Base-by-base conservation (phyloP, 768 basidiomycete genomes). In the Mycena vitilis region DNA sequence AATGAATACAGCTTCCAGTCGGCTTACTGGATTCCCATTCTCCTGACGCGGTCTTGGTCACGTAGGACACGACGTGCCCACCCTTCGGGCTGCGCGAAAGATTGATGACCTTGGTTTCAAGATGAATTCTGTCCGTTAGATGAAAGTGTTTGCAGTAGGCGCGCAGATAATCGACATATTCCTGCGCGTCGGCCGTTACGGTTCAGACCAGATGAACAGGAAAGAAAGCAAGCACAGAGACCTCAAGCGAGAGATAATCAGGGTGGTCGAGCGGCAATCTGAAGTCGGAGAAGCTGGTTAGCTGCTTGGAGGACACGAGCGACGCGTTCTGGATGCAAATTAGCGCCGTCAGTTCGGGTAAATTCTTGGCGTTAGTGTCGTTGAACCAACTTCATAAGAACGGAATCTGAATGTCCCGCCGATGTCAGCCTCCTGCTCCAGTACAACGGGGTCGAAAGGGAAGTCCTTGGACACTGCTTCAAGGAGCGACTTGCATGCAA, bases 231-330 rank as follows among this genome's bases (percentile, higher is more conserved):
- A n/a, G 5, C 22, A 49, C 5, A 44, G 60, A 15, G 61, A 82
- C 83, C 71, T 81, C 77, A 8, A 87, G 71, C 2, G 82, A 82
- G 25, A 86, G 73, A 71, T 88, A 86, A 73, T 88, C 87, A 15
- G 78, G 74, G 63, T 86, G 83, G 16, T 77, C 75, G 13, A 81
- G 66, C 13, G 87, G 84, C 36, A 87, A 75, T 15, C 88, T 85
- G 75, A 87, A 89, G 75, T 89, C 88, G 37, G 85, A 86, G 76
- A 89, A 89, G 65, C 82, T 81, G 6, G 88, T 89, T 42, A 89
- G 78, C 73, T 89, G 87, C 72, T 88, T 89, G 15, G 85, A 85
- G 16, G 84, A 86, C n/a, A 88, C 87, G 25, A 88, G 77, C 22
- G 77, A 80, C 15, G 84, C 81, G 60, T 86, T 83, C 86, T 87